A percentile compares a stretch with the other conserved stretches of the same genome.
Conservation (phyloP, 352 stramenopile species). For the Elongisporangium anandrum region DNA sequence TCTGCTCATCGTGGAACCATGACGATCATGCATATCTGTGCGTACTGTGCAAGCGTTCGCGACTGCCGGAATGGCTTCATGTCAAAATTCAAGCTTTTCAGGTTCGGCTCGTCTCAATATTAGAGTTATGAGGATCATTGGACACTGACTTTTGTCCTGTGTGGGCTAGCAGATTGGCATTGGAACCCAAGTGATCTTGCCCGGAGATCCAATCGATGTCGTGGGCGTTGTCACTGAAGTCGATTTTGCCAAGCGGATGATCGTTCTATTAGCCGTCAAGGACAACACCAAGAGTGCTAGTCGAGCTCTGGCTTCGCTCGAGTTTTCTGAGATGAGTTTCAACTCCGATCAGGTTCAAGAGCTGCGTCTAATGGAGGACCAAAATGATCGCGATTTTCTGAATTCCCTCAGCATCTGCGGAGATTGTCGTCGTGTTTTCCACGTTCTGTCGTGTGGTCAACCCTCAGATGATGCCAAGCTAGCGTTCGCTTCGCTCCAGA, state of each 20-base stretch:
- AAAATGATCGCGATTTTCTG: not conserved
- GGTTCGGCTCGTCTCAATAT: slow-evolving; percentile 7
- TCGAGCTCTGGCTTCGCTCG: not conserved
- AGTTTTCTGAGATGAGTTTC: slow-evolving; percentile 20
- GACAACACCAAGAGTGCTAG: too few relatives aligned
- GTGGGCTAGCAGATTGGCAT: slow-evolving; percentile 10
- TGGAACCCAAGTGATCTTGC: slow-evolving; percentile 15
- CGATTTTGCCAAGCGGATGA: not conserved
- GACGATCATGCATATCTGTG: slow-evolving; percentile 3
- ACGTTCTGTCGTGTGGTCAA: slow-evolving; percentile 21
- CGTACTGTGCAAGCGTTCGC: slow-evolving; percentile 14
- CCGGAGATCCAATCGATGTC: not conserved
- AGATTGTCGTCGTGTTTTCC: slow-evolving; percentile 47
- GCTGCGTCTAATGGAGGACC: slow-evolving; percentile 15
- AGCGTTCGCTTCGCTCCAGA: not conserved
- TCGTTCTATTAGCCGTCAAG: not conserved
- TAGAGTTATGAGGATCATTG: slow-evolving; percentile 2
- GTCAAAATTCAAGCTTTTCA: slow-evolving; percentile 15
- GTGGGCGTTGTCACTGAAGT: not conserved
- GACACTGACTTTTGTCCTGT: not conserved
- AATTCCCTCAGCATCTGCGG: slow-evolving; percentile 35
- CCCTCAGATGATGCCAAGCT: not conserved
- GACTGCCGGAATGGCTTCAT: slow-evolving; percentile 21
- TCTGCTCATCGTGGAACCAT: slow-evolving; percentile 17
- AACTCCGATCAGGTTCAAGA: slow-evolving; percentile 20